These are phyloP conservation scores for Brassica carinata DNA, from an alignment of 345 rosid genomes.

Conservation along the genomic window DNA sequence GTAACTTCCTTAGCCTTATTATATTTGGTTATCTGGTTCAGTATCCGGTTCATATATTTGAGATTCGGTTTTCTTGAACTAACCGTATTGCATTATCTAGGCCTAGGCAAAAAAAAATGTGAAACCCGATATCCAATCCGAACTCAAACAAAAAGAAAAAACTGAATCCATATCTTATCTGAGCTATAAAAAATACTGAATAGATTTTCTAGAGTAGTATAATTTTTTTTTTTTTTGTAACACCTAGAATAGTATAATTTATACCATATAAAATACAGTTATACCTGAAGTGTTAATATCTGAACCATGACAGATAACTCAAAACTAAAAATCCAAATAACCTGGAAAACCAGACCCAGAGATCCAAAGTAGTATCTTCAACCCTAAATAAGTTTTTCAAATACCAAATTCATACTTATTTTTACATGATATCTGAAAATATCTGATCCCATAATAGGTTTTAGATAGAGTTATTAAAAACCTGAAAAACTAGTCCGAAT, in stretches of 20 bases:
- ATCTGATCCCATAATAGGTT: background rate
- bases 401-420: background rate
- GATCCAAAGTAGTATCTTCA: background rate
- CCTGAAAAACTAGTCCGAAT: background rate
- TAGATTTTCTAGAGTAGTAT: background rate
- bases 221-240: too few species aligned
- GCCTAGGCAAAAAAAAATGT: background rate
- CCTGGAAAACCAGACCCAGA: background rate
- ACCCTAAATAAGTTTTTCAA: background rate
- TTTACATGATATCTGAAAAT: too few species aligned
- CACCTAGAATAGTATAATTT: background rate
- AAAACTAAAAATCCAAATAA: background rate
- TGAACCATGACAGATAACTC: background rate
- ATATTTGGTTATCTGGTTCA: background rate
- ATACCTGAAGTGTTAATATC: background rate
- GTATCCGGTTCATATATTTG: background rate
- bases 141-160: background rate
- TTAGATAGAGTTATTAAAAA: background rate
- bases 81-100: background rate
- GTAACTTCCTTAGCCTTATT: constrained; percentile 41
- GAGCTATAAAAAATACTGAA: background rate
- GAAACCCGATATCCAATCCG: background rate
- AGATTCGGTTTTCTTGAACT: background rate
- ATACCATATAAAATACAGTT: background rate
- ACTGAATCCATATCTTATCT: background rate